Evolutionary conservation across 116 monocot species (phyloP).

Genomic region (Dioscorea cayenensis): DNA sequence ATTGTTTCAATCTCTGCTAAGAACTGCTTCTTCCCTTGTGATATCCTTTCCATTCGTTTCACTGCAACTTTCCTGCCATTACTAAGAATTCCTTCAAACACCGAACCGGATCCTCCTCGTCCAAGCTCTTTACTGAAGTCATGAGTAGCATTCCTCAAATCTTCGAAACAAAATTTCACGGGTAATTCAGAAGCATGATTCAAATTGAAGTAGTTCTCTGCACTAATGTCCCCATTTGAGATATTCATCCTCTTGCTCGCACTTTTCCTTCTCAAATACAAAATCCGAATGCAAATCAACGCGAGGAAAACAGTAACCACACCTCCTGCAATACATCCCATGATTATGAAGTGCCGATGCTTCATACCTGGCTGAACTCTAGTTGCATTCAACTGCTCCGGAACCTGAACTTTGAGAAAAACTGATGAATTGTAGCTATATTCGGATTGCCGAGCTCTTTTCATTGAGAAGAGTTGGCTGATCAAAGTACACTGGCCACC

Average conservation of each 20-base stretch:
- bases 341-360: neutral
- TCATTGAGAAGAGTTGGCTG: neutral
- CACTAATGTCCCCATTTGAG: neutral
- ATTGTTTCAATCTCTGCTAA: constrained; percentile 12
- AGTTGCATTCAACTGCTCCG: neutral
- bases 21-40: constrained; percentile 12
- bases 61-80: constrained; percentile 7
- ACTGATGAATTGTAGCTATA: constrained; percentile 2
- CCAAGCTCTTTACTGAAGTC: constrained; percentile 13
- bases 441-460: too few species aligned
- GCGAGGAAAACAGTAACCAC: neutral
- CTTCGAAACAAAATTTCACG: constrained; percentile 11
- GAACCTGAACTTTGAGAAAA: constrained; percentile 1
- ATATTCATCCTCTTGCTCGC: neutral
- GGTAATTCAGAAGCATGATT: constrained; percentile 7
- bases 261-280: neutral
- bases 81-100: constrained; percentile 9
- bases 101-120: constrained; percentile 18
- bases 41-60: constrained; percentile 5
- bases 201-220: constrained; percentile 5
- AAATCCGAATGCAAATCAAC: neutral
- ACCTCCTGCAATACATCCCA: neutral
- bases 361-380: neutral
- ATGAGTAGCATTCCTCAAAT: constrained; percentile 6
- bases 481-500: neutral